A percentile compares a stretch with the other conserved stretches of the same genome.
Evolutionary conservation across 208 protist species (phyloP).

Genomic region (Acanthamoeba culbertsoni): DNA sequence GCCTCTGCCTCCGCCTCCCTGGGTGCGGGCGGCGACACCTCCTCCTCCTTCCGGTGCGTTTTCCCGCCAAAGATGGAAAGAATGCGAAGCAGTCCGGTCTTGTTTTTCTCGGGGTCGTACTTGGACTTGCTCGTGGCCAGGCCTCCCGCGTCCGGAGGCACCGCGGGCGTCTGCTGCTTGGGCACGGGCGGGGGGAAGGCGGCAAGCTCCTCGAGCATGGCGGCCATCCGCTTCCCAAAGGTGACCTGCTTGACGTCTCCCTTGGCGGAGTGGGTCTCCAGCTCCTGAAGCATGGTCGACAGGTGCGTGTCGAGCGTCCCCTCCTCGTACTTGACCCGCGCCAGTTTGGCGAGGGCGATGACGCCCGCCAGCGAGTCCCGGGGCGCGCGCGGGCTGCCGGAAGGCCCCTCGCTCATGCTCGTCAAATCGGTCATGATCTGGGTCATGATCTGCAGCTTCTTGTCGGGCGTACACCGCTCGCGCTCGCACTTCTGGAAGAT

Average conservation of each 20-base stretch:
- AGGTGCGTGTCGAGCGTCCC: not conserved
- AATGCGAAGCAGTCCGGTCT: conserved; percentile 13
- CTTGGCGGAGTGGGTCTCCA: not conserved
- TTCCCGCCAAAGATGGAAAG: conserved; percentile 30
- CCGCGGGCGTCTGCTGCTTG: not conserved
- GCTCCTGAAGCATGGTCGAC: not conserved
- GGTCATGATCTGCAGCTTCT: not conserved
- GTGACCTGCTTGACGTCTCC: conserved; percentile 33
- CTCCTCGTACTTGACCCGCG: not conserved
- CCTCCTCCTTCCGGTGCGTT: not conserved
- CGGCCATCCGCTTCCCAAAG: conserved; percentile 1
- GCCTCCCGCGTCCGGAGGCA: not conserved
- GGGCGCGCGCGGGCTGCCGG: not conserved
- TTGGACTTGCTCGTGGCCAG: not conserved
- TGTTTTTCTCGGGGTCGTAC: conserved; percentile 1
- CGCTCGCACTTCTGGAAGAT: conserved; percentile 58
- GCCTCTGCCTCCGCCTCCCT: not conserved
- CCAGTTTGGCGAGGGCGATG: not conserved
- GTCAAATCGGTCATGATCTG: conserved; percentile 35
- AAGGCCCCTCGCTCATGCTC: conserved; percentile 27
- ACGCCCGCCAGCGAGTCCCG: not conserved
- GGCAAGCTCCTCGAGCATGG: conserved; percentile 5
- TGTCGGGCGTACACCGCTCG: not conserved
- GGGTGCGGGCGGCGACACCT: not conserved
- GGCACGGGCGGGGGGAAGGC: not conserved